Percentiles rank a stretch among this genome's conserved stretches.
These are phyloP conservation scores for Mucor irregularis DNA, from an alignment of 371 early-diverging fungal species.

Conservation along the genomic window DNA sequence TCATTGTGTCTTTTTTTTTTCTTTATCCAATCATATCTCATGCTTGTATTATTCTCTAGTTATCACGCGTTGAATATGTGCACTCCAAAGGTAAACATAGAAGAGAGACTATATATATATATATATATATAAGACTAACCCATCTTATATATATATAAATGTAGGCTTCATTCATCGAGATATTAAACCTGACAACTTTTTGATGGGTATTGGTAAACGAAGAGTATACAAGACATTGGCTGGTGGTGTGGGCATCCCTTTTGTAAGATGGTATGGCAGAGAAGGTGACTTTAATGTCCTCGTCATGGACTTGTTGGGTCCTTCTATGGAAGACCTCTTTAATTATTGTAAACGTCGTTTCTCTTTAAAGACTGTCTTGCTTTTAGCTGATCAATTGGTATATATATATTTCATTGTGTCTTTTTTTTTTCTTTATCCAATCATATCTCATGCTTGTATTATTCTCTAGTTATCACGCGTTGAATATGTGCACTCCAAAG, in stretches of 20 bases:
- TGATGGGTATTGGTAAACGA: slow-evolving; percentile 95
- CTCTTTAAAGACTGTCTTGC: slow-evolving; percentile 95
- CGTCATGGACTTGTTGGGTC: slow-evolving; percentile 99
- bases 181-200: slow-evolving; percentile 98
- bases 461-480: slow-evolving; percentile 13
- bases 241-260: slow-evolving; percentile 96
- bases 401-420: slow-evolving; percentile 7
- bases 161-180: slow-evolving; percentile 79
- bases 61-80: slow-evolving; percentile 13
- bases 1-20: not conserved
- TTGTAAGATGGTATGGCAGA: slow-evolving; percentile 91
- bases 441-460: slow-evolving; percentile 1
- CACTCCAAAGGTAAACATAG: slow-evolving; percentile 2
- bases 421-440: slow-evolving; percentile 1
- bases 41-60: slow-evolving; percentile 1
- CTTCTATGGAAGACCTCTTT: slow-evolving; percentile 98
- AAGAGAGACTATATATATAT: too few relatives aligned
- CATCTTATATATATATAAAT: too few relatives aligned
- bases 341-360: slow-evolving; percentile 97
- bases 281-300: slow-evolving; percentile 94
- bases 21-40: slow-evolving; percentile 1
- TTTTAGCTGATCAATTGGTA: slow-evolving; percentile 99
- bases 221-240: slow-evolving; percentile 93
- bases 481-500: slow-evolving; percentile 11
- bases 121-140: not conserved